These are phyloP conservation scores for Verticillium tricorpus DNA, from an alignment of 2,329 filamentous ascomycete genomes.

Conservation along the genomic window DNA sequence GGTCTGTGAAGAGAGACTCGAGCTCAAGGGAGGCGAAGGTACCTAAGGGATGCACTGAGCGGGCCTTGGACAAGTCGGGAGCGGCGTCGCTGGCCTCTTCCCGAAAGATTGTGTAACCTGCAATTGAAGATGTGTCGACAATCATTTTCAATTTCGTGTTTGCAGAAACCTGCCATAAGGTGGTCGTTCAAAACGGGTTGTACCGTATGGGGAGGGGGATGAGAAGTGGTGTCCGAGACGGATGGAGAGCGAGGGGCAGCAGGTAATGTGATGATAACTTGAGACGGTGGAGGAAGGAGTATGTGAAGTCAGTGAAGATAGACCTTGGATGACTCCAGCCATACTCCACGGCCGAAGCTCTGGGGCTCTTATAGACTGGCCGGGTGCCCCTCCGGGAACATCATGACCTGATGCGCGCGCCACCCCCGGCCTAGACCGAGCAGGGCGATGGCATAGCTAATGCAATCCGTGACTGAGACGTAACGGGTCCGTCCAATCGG, in stretches of 20 bases:
- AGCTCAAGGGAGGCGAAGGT: neutral
- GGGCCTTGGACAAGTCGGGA: slow-evolving; percentile 26
- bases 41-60: slow-evolving; percentile 32
- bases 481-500: neutral
- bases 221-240: neutral
- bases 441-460: neutral
- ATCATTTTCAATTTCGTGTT: slow-evolving; percentile 29
- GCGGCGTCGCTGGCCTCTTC: slow-evolving; percentile 33
- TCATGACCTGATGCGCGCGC: neutral
- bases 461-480: neutral
- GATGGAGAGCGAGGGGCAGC: neutral
- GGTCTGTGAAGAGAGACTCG: neutral
- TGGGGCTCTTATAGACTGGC: neutral
- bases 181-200: neutral
- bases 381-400: neutral
- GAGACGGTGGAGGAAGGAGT: neutral
- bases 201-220: neutral
- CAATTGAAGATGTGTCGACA: slow-evolving; percentile 36
- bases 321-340: neutral
- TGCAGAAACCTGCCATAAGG: slow-evolving; percentile 5
- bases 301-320: neutral
- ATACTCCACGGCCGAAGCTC: neutral
- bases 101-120: slow-evolving; percentile 41
- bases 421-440: neutral
- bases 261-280: neutral